A percentile compares a stretch with the other conserved stretches of the same genome.
phyloP scores from a whole-genome alignment of 805 yeast genomes.

The Candida boleticola region DNA sequence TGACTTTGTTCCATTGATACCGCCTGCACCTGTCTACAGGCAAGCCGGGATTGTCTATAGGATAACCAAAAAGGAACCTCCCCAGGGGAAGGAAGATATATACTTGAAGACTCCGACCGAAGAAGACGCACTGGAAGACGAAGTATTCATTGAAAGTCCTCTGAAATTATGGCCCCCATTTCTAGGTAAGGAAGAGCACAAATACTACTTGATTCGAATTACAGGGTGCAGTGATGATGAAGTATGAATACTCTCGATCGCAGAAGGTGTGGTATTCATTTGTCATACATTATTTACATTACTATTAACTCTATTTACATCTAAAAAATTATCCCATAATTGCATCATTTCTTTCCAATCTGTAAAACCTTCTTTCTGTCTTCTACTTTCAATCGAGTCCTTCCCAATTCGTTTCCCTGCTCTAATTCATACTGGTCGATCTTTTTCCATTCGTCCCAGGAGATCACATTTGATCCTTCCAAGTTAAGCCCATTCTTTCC shows the following conservation, averaged over 20 bases:
- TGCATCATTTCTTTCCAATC: conserved; percentile 10
- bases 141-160: conserved; percentile 7
- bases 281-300: no score
- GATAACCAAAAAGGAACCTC: conserved; percentile 38
- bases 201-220: conserved; percentile 28
- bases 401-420: conserved; percentile 48
- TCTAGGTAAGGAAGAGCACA: conserved; percentile 28
- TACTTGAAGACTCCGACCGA: not conserved
- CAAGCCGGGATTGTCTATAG: conserved; percentile 54
- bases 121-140: not conserved
- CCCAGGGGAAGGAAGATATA: conserved; percentile 28
- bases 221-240: conserved; percentile 25
- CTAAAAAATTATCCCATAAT: no score
- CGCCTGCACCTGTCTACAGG: conserved; percentile 44
- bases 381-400: conserved; percentile 57
- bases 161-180: conserved; percentile 19
- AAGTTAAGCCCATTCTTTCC: conserved; percentile 9
- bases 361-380: conserved; percentile 49
- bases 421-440: conserved; percentile 53
- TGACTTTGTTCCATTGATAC: conserved; percentile 60
- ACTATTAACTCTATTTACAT: not conserved
- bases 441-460: conserved; percentile 68
- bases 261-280: no score
- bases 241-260: no score
- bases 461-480: conserved; percentile 26